phyloP scores from a whole-genome alignment of 2,329 filamentous ascomycete genomes.

The Biscogniauxia sp. region DNA sequence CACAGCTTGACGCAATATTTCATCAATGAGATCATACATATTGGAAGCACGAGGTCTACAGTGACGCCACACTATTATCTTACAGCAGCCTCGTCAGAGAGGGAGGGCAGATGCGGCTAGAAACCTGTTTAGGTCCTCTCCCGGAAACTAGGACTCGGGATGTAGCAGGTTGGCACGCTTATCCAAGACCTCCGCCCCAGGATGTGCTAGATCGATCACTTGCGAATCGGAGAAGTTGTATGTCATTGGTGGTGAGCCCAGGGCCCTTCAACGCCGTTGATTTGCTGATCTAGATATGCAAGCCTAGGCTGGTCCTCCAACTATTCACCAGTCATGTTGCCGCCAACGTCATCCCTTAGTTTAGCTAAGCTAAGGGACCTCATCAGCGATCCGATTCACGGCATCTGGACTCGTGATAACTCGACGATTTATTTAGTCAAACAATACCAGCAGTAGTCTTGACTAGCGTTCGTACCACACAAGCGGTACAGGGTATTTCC shows the following conservation, averaged over 20 bases:
- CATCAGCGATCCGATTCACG: not conserved
- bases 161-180: not conserved
- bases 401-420: not conserved
- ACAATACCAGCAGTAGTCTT: not conserved
- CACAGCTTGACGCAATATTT: conserved; percentile 16
- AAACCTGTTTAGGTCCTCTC: conserved; percentile 26
- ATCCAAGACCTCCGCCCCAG: not conserved
- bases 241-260: not conserved
- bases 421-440: not conserved
- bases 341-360: not conserved
- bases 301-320: not conserved
- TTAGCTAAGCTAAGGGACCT: not conserved
- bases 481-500: not conserved
- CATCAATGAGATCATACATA: conserved; percentile 12
- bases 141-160: conserved; percentile 6
- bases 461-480: not conserved
- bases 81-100: conserved; percentile 19
- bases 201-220: conserved; percentile 7
- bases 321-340: not conserved
- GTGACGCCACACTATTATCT: conserved; percentile 8
- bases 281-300: conserved; percentile 1
- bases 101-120: conserved; percentile 24
- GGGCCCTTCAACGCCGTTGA: not conserved
- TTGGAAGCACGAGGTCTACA: conserved; percentile 3
- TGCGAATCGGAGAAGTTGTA: conserved; percentile 6